Evolutionary conservation across 805 yeast genomes (phyloP), one percentile per base, ranked within the genome.

Genomic region (Ogataea pini): DNA sequence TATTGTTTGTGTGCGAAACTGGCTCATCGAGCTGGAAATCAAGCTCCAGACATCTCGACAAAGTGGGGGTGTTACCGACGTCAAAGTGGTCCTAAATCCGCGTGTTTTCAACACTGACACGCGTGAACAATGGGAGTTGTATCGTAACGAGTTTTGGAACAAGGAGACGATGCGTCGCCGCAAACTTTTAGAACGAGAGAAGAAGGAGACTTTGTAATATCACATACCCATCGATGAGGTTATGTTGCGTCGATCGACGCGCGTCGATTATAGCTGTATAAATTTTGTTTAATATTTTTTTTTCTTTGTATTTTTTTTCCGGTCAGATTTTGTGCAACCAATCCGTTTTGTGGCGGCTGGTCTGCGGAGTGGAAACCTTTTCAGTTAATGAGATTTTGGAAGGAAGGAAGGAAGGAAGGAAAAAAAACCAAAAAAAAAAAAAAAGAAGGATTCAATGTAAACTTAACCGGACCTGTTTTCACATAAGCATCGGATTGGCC

Each of bases 61-160:
- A 0, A 68, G 85, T 51, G 74, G 79, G n/a, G 96, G 96, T 0
- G 82, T 86, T 7, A 78, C 79, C 20, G 89, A 87, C 55, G 89
- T 91, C 10, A 91, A 90, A 63, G 64, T 94, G 7, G 86, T 89
- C 8, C 72, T 94, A 47, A 85, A 85, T 49, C 86, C 97, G 3
- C 72, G 96, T 43, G 83, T 84, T 1, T 94, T 92, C 67, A 80
- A 81, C 50, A 82, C 94, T 0, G 91, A 86, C 42, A 80, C 86
- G 6, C 77, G 97, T 53, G 97, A 91, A 64, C 91, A 89, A 8
- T 92, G 99, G 98, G 99, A 92, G 61, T 67, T 89, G 34, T 92
- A 91, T 60, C 70, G 99, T 50, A 88, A 87, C 56, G 97, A 91
- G 64, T 94, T 90, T 63, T 94, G 98, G 97, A 80, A 83, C 18